These are phyloP conservation scores for Breynia disticha DNA, from an alignment of 441 rosid genomes.

Conservation along the genomic window DNA sequence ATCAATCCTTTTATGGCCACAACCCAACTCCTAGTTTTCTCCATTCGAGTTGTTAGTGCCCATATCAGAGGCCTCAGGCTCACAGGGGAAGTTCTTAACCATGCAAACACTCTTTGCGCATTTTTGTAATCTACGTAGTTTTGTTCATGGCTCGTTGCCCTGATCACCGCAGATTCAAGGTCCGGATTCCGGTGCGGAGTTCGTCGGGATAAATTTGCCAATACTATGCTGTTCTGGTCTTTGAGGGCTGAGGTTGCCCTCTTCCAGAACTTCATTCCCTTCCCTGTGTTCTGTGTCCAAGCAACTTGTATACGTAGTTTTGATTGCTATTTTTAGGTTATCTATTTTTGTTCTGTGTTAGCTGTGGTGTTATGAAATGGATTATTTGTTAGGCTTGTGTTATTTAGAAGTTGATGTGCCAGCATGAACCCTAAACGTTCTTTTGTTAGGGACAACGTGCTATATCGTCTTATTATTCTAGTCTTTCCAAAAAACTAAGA, in stretches of 20 bases:
- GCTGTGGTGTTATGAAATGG: not conserved
- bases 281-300: not conserved
- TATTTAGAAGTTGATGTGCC: too few relatives aligned
- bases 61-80: slow-evolving; percentile 41
- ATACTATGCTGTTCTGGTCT: slow-evolving; percentile 53
- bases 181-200: slow-evolving; percentile 31
- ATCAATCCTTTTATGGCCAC: slow-evolving; percentile 66
- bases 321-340: not conserved
- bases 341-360: not conserved
- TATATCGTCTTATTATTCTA: too few relatives aligned
- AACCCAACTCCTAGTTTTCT: slow-evolving; percentile 53
- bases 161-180: slow-evolving; percentile 57
- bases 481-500: too few relatives aligned
- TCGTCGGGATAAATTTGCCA: slow-evolving; percentile 23
- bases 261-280: slow-evolving; percentile 52
- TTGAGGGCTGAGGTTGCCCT: slow-evolving; percentile 58
- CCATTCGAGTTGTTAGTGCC: slow-evolving; percentile 39
- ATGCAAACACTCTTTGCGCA: slow-evolving; percentile 50
- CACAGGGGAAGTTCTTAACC: slow-evolving; percentile 53
- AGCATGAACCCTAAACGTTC: too few relatives aligned
- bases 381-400: too few relatives aligned
- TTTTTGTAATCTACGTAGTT: slow-evolving; percentile 41
- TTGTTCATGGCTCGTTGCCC: slow-evolving; percentile 71
- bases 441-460: too few relatives aligned
- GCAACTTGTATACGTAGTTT: not conserved